Percentiles rank a stretch among this genome's conserved stretches.
Evolutionary conservation across 2,329 filamentous ascomycete species (phyloP).

Genomic region (Torrubiella hemipterigena): DNA sequence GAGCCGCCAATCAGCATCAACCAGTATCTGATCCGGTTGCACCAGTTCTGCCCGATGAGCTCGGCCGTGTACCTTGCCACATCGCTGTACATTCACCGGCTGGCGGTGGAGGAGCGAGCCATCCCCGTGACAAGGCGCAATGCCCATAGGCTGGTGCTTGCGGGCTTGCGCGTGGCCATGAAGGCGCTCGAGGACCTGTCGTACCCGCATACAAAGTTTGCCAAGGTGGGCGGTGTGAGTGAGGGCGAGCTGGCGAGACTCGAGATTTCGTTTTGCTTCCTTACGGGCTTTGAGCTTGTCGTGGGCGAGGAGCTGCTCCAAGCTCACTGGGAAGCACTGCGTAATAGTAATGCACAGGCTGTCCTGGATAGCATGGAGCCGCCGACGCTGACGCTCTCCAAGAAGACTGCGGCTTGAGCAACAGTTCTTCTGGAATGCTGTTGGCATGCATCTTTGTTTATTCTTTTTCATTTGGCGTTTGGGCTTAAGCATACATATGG

Average conservation of each 20-base stretch:
- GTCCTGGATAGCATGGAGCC: conserved; percentile 5
- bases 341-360: conserved; percentile 11
- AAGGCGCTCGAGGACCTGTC: conserved; percentile 90
- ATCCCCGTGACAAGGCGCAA: conserved; percentile 76
- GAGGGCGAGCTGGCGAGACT: conserved; percentile 69
- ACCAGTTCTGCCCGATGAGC: conserved; percentile 86
- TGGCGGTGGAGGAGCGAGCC: conserved; percentile 65
- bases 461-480: too few relatives aligned
- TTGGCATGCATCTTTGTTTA: too few relatives aligned
- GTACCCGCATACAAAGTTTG: conserved; percentile 73
- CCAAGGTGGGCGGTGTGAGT: conserved; percentile 79
- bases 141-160: conserved; percentile 74
- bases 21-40: conserved; percentile 77
- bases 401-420: too few relatives aligned
- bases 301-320: conserved; percentile 22
- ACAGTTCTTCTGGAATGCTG: too few relatives aligned
- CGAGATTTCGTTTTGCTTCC: conserved; percentile 81
- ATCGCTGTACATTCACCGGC: conserved; percentile 73
- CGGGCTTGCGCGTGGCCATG: conserved; percentile 76
- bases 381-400: conserved; percentile 5
- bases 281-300: conserved; percentile 75
- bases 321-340: conserved; percentile 20
- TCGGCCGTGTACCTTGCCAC: conserved; percentile 88
- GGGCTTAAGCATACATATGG: too few relatives aligned
- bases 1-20: conserved; percentile 72